Evolutionary conservation across 2,329 filamentous ascomycete species (phyloP), one percentile per base, ranked within the genome.

Genomic region (Cyphellophora europaea): DNA sequence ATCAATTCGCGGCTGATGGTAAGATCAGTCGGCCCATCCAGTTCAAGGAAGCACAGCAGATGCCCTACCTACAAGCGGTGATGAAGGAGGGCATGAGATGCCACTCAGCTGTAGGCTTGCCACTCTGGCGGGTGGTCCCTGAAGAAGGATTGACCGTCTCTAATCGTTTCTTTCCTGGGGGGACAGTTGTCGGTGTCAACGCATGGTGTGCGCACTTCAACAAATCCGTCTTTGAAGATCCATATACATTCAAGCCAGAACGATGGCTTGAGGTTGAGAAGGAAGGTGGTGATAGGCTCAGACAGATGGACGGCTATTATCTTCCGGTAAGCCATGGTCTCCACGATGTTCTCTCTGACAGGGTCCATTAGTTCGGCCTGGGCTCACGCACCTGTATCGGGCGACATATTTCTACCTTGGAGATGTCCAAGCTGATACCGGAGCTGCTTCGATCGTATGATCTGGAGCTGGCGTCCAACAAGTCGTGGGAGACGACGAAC

Each of bases 1-100:
- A 30, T 19, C 23, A 40, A 11, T 35, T 25, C 18, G 37, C 39
- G 10, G 38, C 41, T 8, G 32, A 59, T 53, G 43, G 50, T 49
- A 31, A 66, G 0, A 76, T 41, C 25, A 40, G 37, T 6, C 40
- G 31, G 11, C 36, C 35, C 2, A 36, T 49, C 8, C 40, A 77
- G 1, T 88, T 79, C 72, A 55, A 72, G 16, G 80, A 87, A 56
- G 70, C 68, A 23, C 46, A 73, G 54, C 72, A 72, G 37, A 67
- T 91, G 5, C 73, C 74, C 0, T 89, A 87, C 40, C 55, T 74
- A 11, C 63, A 73, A 39, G 69, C 69, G 1, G 61, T 66, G 3
- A 63, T 74, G 25, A 71, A 71, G 33, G 71, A 74, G 47, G 63
- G 65, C 0, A 49, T 74, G 12, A 62, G 72, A 11, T 52, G 74